Conservation (phyloP, 305 asterid species). For the Fraxinus ornus region DNA sequence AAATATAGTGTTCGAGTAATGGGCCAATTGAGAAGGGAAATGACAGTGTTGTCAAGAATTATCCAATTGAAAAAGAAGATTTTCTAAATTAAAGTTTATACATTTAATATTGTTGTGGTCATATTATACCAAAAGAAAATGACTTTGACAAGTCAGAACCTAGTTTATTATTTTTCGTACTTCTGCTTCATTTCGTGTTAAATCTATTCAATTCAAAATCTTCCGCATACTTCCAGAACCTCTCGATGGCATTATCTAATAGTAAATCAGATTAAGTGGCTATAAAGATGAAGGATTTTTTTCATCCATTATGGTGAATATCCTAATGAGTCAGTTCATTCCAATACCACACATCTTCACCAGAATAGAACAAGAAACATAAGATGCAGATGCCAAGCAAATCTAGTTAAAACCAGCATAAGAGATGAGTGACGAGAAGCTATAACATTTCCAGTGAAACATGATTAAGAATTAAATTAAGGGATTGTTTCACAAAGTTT, state of each 20-base stretch:
- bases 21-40: constrained; percentile 15
- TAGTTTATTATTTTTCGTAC: not conserved
- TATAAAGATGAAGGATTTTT: not conserved
- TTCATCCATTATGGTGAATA: not conserved
- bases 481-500: not conserved
- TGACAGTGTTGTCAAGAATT: not conserved
- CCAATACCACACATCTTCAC: not conserved
- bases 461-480: not conserved
- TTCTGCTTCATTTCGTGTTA: not conserved
- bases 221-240: not conserved
- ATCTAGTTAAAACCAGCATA: not conserved
- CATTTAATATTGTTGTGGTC: not conserved
- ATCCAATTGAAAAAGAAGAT: not conserved
- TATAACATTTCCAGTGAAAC: not conserved
- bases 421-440: not conserved
- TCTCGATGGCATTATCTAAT: not conserved
- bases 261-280: not conserved
- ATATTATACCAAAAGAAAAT: not conserved
- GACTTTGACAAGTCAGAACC: not conserved
- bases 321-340: not conserved
- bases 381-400: not conserved
- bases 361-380: not conserved
- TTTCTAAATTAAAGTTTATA: not conserved
- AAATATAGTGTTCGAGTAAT: not conserved
- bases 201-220: not conserved